phyloP scores from a whole-genome alignment of 1,139 yeast genomes.

The Nakaseomyces bracarensis region DNA sequence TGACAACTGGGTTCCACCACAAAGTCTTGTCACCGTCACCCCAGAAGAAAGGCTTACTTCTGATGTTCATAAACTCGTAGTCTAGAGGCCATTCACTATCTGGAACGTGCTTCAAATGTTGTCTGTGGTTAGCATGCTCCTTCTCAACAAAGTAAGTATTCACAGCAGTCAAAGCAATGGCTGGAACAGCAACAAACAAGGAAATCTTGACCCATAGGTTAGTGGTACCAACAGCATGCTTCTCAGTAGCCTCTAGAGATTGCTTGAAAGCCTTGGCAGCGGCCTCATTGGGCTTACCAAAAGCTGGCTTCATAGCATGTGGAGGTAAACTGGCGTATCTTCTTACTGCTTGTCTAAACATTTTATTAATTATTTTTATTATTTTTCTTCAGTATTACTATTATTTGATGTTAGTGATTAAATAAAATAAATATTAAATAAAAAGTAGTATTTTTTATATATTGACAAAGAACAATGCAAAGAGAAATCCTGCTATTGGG shows the following conservation, averaged over 20 bases:
- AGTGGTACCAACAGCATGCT: slow-evolving; percentile 74
- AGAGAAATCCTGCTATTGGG: no score
- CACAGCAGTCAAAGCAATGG: slow-evolving; percentile 62
- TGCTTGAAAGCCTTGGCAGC: slow-evolving; percentile 49
- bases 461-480: no score
- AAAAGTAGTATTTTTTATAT: background rate
- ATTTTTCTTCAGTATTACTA: no score
- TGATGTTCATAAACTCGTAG: slow-evolving; percentile 84
- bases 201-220: slow-evolving; percentile 81
- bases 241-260: slow-evolving; percentile 49
- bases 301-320: slow-evolving; percentile 30
- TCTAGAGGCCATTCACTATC: slow-evolving; percentile 92
- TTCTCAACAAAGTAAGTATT: slow-evolving; percentile 75
- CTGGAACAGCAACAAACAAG: slow-evolving; percentile 72
- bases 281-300: slow-evolving; percentile 37
- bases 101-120: slow-evolving; percentile 62
- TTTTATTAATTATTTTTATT: background rate
- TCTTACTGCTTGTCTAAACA: slow-evolving; percentile 28
- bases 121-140: slow-evolving; percentile 85
- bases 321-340: slow-evolving; percentile 27
- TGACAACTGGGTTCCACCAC: slow-evolving; percentile 91
- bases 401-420: no score
- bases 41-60: slow-evolving; percentile 88
- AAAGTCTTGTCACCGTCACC: slow-evolving; percentile 96
- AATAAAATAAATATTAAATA: no score